phyloP scores from a whole-genome alignment of 78 protist species.

The Emiliania huxleyi region DNA sequence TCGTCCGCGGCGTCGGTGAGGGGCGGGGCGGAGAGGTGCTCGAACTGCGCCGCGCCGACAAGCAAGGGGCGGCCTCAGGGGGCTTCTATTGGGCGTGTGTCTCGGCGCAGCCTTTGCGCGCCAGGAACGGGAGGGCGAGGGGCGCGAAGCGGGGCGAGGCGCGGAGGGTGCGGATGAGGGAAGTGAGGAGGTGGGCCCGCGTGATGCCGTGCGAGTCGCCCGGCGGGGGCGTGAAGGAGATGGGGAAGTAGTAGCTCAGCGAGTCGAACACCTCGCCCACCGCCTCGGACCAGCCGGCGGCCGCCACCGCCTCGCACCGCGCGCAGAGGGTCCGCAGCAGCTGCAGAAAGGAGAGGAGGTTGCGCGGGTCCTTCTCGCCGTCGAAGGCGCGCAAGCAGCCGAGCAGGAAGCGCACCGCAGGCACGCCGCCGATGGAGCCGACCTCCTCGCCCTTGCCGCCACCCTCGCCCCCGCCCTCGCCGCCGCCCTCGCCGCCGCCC shows the following conservation, averaged over 20 bases:
- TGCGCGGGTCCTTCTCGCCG: conserved; percentile 94
- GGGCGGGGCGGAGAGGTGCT: neutral
- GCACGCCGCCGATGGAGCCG: neutral
- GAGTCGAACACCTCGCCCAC: conserved; percentile 76
- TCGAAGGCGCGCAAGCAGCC: conserved; percentile 68
- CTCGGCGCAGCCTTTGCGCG: too few species aligned
- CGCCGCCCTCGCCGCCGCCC: neutral
- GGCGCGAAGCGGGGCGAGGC: neutral
- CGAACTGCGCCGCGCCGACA: too few species aligned
- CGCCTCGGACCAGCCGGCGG: neutral
- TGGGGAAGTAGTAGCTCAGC: conserved; percentile 80
- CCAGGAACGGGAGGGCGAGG: neutral
- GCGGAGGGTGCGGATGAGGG: neutral
- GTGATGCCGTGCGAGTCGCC: conserved; percentile 70
- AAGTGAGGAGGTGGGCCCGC: neutral
- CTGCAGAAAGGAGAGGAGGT: conserved; percentile 66
- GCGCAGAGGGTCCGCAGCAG: neutral
- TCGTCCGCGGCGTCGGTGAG: neutral
- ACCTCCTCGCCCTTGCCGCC: neutral
- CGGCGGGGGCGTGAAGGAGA: conserved; percentile 84
- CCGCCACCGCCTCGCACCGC: neutral
- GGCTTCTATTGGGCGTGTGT: too few species aligned
- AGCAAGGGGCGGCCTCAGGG: too few species aligned
- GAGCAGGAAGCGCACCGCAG: neutral
- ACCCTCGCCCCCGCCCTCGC: too few species aligned